Base-by-base conservation (phyloP, 106 monocot genomes). In the Acanthochlamys bracteata region DNA sequence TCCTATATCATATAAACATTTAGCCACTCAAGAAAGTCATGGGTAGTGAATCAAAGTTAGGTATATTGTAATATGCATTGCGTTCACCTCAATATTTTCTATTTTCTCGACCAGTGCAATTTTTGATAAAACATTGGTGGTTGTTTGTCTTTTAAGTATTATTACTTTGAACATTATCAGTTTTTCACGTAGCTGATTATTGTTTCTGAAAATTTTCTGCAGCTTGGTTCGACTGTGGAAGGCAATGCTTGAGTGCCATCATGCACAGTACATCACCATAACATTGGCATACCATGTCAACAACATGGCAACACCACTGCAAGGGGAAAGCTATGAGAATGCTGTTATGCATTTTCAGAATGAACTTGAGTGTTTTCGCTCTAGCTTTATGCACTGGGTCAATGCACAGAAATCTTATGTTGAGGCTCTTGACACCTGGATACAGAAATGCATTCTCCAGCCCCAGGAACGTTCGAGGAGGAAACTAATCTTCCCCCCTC, bases 171-270 rank as follows among this genome's bases (percentile, higher is more conserved):
- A 33, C 6, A 6, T 33, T 6, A 3, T 33, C 33, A 33, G 6
- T 6, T 33, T 33, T 33, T 33, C 33, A 33, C 33, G 33, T 33
- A 33, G 4, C 33, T 33, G 33, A 33, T 33, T 33, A 33, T 33
- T 33, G 6, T 33, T 33, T 33, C 33, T 1, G n/a, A n/a, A 3
- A 33, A 33, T 33, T 33, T 33, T 57, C 13, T 69, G 20, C 59
- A 92, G 86, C 71, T 69, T 85, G 45, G 75, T 85, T 59, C 66
- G 78, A 43, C 89, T 93, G 93, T 93, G 88, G 93, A 89, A 78
- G 70, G 67, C 80, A 11, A 89, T 93, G 85, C 75, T 93, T 1
- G 85, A 89, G 66, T 83, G 88, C 65, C 93, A 93, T 55, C 93
- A 93, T 52, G 20, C 85, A 43, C 93, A 93, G 66, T 83, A 80